Evolutionary conservation across 495 filamentous ascomycete species (phyloP).

Genomic region (Annulohypoxylon stygium): DNA sequence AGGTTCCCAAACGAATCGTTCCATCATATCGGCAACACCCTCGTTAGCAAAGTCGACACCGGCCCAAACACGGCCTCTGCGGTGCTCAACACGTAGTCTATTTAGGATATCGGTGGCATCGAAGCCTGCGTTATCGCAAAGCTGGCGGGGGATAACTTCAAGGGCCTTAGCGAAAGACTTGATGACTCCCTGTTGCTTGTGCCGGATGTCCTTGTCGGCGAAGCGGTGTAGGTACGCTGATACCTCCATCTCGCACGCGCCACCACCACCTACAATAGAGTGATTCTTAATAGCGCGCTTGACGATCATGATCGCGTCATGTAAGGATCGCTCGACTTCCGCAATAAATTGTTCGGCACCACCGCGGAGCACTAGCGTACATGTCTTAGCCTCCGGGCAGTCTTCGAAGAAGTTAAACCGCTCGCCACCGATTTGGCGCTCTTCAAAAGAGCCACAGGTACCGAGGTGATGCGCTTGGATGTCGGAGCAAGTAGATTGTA

Average conservation of each 20-base stretch:
- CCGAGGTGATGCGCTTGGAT: constrained; percentile 91
- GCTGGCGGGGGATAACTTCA: constrained; percentile 94
- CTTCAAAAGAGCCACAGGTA: constrained; percentile 90
- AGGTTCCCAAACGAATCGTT: constrained; percentile 96
- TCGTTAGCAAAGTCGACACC: constrained; percentile 96
- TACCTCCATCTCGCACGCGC: constrained; percentile 96
- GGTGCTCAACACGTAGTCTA: constrained; percentile 92
- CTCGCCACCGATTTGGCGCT: constrained; percentile 96
- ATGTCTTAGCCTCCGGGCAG: constrained; percentile 94
- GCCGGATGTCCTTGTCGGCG: constrained; percentile 89
- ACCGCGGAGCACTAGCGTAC: constrained; percentile 93
- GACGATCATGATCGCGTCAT: constrained; percentile 99
- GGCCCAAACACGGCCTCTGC: constrained; percentile 90
- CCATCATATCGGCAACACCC: constrained; percentile 92
- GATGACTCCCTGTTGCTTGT: constrained; percentile 97
- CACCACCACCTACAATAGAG: constrained; percentile 94
- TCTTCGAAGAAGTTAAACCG: constrained; percentile 98
- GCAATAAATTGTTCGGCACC: constrained; percentile 99
- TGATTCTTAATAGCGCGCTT: constrained; percentile 95
- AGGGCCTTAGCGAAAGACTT: constrained; percentile 98
- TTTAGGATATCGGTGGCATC: constrained; percentile 98
- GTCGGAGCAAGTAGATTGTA: constrained; percentile 97
- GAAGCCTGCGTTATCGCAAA: constrained; percentile 98
- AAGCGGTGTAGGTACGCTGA: constrained; percentile 91
- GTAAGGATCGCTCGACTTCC: constrained; percentile 95